Percentiles rank a stretch among this genome's conserved stretches.
phyloP scores from a whole-genome alignment of 2,329 filamentous ascomycete genomes.

The Biscogniauxia marginata region DNA sequence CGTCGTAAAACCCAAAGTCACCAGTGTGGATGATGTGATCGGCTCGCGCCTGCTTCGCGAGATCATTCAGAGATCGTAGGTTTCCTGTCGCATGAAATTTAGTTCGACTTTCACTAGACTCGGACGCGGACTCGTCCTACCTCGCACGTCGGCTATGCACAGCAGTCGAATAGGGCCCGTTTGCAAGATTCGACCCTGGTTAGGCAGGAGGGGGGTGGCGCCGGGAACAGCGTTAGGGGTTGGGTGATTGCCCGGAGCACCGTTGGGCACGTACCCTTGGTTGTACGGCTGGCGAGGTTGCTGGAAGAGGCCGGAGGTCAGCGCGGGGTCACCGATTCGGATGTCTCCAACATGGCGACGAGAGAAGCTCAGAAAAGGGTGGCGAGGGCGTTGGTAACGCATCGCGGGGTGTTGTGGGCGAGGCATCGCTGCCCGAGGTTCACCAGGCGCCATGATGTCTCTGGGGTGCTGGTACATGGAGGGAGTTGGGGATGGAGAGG shows the following conservation, averaged over 20 bases:
- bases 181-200: slow-evolving; percentile 66
- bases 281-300: slow-evolving; percentile 41
- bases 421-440: slow-evolving; percentile 4
- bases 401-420: not conserved
- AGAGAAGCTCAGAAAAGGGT: not conserved
- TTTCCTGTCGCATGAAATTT: slow-evolving; percentile 63
- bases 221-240: slow-evolving; percentile 51
- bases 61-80: slow-evolving; percentile 89
- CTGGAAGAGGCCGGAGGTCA: slow-evolving; percentile 23
- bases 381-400: not conserved
- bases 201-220: slow-evolving; percentile 64
- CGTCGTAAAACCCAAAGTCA: slow-evolving; percentile 99
- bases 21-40: slow-evolving; percentile 98
- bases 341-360: slow-evolving; percentile 12
- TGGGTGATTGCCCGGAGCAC: slow-evolving; percentile 46
- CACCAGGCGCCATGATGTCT: slow-evolving; percentile 1
- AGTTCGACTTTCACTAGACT: slow-evolving; percentile 11
- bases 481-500: not conserved
- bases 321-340: slow-evolving; percentile 12
- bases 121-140: slow-evolving; percentile 40
- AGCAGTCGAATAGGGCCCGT: slow-evolving; percentile 65
- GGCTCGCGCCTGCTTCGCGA: slow-evolving; percentile 90
- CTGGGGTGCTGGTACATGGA: not conserved
- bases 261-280: slow-evolving; percentile 63
- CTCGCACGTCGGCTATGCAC: slow-evolving; percentile 71